Conservation (phyloP, 306 rosid genomes). For the Rosa persica region DNA sequence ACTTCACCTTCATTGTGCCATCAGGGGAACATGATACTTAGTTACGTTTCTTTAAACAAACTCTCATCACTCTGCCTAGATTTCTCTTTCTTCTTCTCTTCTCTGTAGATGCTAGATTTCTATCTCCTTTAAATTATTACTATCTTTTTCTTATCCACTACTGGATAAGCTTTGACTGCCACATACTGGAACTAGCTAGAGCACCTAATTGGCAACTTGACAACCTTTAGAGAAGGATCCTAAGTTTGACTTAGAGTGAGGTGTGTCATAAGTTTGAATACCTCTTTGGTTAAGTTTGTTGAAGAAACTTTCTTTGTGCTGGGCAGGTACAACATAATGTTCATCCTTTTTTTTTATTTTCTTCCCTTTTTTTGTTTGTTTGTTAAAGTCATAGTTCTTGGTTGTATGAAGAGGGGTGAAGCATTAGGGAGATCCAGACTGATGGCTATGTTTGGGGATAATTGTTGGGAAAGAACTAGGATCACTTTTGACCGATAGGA, state of each 20-base stretch:
- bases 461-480: too few species aligned
- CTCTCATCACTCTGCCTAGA: not conserved
- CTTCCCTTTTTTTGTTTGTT: not conserved
- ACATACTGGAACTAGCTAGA: not conserved
- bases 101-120: not conserved
- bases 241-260: too few species aligned
- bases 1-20: not conserved
- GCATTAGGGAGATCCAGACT: not conserved
- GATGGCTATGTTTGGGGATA: not conserved
- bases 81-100: not conserved
- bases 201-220: too few species aligned
- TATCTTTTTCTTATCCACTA: too few species aligned
- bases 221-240: too few species aligned
- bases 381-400: not conserved
- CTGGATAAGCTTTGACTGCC: not conserved
- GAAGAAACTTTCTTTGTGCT: not conserved
- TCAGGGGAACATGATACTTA: not conserved
- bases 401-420: not conserved
- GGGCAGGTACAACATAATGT: not conserved
- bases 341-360: too few species aligned
- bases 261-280: not conserved
- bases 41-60: not conserved
- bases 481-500: not conserved
- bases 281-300: too few species aligned
- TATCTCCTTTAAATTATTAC: not conserved